Conservation (phyloP, 2,329 filamentous ascomycete genomes). For the Neofusicoccum sp. region DNA sequence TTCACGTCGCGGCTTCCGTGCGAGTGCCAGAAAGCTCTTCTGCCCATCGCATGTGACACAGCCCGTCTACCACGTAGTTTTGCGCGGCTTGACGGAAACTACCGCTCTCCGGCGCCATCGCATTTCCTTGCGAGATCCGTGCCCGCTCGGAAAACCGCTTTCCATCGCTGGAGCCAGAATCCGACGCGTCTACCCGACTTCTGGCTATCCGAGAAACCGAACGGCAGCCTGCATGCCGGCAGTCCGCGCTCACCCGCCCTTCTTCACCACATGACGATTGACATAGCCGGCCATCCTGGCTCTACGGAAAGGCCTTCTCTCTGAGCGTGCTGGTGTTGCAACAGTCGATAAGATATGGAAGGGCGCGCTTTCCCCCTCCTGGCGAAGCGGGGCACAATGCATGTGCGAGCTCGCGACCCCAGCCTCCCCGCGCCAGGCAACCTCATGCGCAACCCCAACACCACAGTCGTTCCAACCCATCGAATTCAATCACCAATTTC, state of each 20-base stretch:
- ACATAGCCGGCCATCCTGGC: no score
- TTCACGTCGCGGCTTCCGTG: neutral
- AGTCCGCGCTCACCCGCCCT: no score
- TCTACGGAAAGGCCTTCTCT: neutral
- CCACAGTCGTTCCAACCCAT: neutral
- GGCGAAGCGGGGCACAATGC: slow-evolving; percentile 3
- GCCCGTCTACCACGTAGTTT: neutral
- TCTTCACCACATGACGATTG: no score
- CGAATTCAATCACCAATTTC: neutral
- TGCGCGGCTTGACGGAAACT: neutral
- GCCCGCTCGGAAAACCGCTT: slow-evolving; percentile 1
- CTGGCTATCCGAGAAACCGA: no score
- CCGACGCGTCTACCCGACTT: neutral
- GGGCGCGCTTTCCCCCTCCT: neutral
- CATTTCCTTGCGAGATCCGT: neutral
- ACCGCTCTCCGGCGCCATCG: neutral
- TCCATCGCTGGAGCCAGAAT: neutral
- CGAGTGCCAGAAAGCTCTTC: neutral
- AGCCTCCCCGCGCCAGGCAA: slow-evolving; percentile 6
- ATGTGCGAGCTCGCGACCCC: neutral
- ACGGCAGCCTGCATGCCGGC: no score
- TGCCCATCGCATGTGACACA: neutral
- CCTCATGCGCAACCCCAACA: neutral
- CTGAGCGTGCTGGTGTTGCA: neutral
- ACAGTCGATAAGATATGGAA: neutral